A percentile compares a stretch with the other conserved stretches of the same genome.
These are phyloP conservation scores for Chloropicon primus DNA, from an alignment of 139 green algal species.

Conservation along the genomic window DNA sequence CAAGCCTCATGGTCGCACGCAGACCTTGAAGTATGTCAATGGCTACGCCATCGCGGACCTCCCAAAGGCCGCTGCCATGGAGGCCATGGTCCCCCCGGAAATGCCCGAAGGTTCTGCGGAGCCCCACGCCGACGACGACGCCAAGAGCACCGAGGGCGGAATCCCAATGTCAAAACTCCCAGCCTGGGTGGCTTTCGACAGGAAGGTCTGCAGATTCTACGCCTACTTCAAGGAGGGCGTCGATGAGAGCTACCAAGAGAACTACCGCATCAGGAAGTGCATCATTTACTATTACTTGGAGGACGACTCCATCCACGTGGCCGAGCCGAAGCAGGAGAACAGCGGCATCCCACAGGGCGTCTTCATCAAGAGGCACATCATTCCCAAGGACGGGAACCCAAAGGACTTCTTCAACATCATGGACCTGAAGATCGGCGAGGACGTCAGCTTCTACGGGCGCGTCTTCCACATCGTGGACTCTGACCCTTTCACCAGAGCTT, in stretches of 20 bases:
- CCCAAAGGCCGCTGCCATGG: background rate
- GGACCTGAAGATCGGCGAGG: constrained; percentile 60
- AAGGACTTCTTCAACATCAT: constrained; percentile 20
- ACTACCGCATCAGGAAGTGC: constrained; percentile 60
- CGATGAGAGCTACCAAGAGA: constrained; percentile 53
- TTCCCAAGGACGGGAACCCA: constrained; percentile 36
- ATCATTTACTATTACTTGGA: constrained; percentile 79
- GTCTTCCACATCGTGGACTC: constrained; percentile 59
- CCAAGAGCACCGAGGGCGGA: background rate
- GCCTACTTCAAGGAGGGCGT: constrained; percentile 80
- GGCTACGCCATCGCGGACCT: constrained; percentile 44
- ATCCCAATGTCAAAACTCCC: constrained; percentile 33
- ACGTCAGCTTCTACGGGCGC: constrained; percentile 55
- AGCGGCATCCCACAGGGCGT: constrained; percentile 68
- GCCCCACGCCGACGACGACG: background rate
- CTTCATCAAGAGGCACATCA: constrained; percentile 67
- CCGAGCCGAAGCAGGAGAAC: constrained; percentile 74
- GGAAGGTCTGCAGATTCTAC: constrained; percentile 70
- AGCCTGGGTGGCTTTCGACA: constrained; percentile 64
- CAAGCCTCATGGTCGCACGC: constrained; percentile 6
- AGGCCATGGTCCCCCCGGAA: background rate
- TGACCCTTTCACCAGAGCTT: constrained; percentile 62
- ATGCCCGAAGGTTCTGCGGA: background rate
- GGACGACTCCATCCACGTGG: constrained; percentile 73
- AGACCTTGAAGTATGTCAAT: constrained; percentile 55